Evolutionary conservation across 2,329 filamentous ascomycete species (phyloP).

Genomic region (Escovopsis sp.): DNA sequence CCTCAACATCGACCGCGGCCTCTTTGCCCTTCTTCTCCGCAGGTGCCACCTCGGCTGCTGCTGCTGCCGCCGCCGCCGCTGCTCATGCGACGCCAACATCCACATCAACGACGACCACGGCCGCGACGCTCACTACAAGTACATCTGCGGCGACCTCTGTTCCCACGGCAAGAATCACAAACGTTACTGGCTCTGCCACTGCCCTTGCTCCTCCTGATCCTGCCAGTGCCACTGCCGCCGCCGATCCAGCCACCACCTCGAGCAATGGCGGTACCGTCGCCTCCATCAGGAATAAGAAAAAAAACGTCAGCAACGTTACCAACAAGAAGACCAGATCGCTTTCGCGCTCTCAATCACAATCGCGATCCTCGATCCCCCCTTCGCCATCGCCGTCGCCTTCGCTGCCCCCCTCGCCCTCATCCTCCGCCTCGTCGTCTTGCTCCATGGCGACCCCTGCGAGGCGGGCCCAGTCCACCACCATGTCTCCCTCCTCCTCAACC

Average conservation of each 20-base stretch:
- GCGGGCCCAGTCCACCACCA: constrained; percentile 10
- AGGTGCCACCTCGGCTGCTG: constrained; percentile 6
- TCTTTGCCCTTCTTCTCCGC: constrained; percentile 7
- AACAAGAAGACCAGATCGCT: not conserved
- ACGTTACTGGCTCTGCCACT: too few relatives aligned
- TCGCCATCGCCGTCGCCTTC: too few relatives aligned
- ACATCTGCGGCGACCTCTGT: too few relatives aligned
- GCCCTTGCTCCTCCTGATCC: not conserved
- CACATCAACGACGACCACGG: too few relatives aligned
- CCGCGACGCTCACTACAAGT: too few relatives aligned
- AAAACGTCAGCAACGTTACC: not conserved
- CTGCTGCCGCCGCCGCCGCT: constrained; percentile 5
- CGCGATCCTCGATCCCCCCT: not conserved
- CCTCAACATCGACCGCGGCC: constrained; percentile 9
- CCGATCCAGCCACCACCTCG: constrained; percentile 7
- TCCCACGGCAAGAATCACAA: too few relatives aligned
- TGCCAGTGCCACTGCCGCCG: not conserved
- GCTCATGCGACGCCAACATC: constrained; percentile 6
- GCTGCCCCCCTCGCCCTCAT: constrained; percentile 17
- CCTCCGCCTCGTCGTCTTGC: constrained; percentile 20
- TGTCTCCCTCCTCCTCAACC: constrained; percentile 8
- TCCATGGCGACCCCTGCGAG: constrained; percentile 2
- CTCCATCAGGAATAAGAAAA: not conserved
- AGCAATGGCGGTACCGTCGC: not conserved
- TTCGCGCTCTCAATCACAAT: not conserved